Conservation (phyloP, 2,329 filamentous ascomycete genomes). For the Fusarium mundagurra region DNA sequence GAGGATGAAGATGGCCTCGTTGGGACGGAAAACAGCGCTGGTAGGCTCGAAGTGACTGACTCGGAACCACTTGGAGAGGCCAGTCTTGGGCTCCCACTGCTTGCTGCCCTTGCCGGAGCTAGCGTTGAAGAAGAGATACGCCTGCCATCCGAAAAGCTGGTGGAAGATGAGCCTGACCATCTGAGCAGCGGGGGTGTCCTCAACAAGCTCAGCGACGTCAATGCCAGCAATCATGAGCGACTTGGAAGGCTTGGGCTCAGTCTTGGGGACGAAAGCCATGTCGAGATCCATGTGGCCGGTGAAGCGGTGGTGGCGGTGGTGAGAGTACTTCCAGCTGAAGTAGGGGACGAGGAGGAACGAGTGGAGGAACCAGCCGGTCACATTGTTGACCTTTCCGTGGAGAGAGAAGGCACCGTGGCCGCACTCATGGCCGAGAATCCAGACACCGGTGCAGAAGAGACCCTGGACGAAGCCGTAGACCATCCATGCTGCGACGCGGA, state of each 20-base stretch:
- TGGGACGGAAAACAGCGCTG: conserved; percentile 68
- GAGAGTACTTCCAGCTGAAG: conserved; percentile 78
- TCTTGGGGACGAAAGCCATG: conserved; percentile 70
- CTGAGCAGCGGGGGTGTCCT: conserved; percentile 70
- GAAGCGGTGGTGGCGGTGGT: conserved; percentile 75
- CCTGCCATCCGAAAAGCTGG: conserved; percentile 72
- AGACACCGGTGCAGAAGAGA: conserved; percentile 73
- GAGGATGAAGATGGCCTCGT: conserved; percentile 65
- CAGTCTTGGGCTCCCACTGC: conserved; percentile 52
- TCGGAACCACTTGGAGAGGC: conserved; percentile 51
- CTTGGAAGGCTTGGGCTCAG: conserved; percentile 49
- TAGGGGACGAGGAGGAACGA: conserved; percentile 74
- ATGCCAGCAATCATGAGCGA: conserved; percentile 50
- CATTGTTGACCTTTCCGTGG: conserved; percentile 65
- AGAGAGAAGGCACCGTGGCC: conserved; percentile 75
- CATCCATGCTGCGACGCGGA: conserved; percentile 62
- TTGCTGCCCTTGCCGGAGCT: conserved; percentile 59
- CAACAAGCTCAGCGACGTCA: conserved; percentile 63
- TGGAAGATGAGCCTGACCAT: conserved; percentile 66
- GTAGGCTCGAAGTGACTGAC: conserved; percentile 70
- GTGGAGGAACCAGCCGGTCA: conserved; percentile 72
- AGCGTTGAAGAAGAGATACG: conserved; percentile 70
- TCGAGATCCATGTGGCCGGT: conserved; percentile 75
- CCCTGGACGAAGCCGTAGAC: conserved; percentile 72
- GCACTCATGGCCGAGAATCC: conserved; percentile 77